Conservation (phyloP, 495 filamentous ascomycete genomes). For the Hypoxylon subgilvum region DNA sequence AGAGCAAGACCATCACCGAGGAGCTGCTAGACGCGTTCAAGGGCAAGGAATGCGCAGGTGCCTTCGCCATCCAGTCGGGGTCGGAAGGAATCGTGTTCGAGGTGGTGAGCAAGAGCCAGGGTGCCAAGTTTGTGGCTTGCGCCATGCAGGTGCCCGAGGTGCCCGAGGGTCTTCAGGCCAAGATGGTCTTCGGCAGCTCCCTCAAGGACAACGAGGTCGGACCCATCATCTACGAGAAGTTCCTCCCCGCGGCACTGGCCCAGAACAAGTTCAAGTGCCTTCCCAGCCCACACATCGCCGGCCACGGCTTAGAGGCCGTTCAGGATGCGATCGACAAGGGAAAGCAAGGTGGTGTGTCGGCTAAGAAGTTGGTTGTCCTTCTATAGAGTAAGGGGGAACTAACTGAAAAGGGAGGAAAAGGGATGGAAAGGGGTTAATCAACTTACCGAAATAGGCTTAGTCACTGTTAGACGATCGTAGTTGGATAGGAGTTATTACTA, state of each 20-base stretch:
- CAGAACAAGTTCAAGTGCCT: conserved; percentile 22
- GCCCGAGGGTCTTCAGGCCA: conserved; percentile 28
- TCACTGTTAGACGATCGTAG: too few species aligned
- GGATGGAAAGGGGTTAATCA: not conserved
- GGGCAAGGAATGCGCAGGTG: conserved; percentile 26
- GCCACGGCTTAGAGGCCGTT: conserved; percentile 33
- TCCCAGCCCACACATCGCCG: conserved; percentile 33
- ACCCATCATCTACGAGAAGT: conserved; percentile 22
- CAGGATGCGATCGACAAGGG: conserved; percentile 31
- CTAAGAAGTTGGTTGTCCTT: conserved; percentile 36
- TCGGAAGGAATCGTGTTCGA: conserved; percentile 24
- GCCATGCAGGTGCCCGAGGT: conserved; percentile 24
- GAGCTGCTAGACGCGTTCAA: conserved; percentile 44
- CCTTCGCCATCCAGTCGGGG: conserved; percentile 9
- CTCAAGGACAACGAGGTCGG: conserved; percentile 36
- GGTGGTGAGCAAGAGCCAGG: conserved; percentile 20
- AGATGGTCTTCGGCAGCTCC: conserved; percentile 34
- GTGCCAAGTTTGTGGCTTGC: conserved; percentile 39
- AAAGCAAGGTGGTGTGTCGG: conserved; percentile 24
- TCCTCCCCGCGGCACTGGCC: conserved; percentile 29
- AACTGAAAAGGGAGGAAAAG: not conserved
- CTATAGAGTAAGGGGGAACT: conserved; percentile 4
- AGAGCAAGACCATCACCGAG: conserved; percentile 40
- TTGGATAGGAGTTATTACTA: too few species aligned
- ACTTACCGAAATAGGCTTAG: too few species aligned